A percentile compares a stretch with the other conserved stretches of the same genome.
These are phyloP conservation scores for Orbilia javanica DNA, from an alignment of 2,329 filamentous ascomycete genomes.

Conservation along the genomic window DNA sequence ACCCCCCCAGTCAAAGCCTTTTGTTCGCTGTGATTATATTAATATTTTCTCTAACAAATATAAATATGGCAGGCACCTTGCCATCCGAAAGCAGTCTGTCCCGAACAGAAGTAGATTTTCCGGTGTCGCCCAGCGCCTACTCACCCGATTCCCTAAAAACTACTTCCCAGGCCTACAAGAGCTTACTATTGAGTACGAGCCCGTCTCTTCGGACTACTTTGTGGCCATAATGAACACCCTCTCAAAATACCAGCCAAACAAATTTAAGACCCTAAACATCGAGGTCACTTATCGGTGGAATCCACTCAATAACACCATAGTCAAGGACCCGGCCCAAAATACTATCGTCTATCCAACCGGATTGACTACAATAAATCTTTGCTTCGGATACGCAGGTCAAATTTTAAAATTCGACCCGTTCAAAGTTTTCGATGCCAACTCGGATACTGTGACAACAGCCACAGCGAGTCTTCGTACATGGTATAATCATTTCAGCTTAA, in stretches of 20 bases:
- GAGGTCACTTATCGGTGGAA: neutral
- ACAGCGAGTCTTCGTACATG: neutral
- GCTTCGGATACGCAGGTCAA: neutral
- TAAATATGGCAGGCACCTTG: constrained; percentile 23
- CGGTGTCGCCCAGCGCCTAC: constrained; percentile 14
- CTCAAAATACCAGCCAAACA: constrained; percentile 16
- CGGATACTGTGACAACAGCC: constrained; percentile 25
- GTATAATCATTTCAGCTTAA: constrained; percentile 24
- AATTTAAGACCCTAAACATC: constrained; percentile 42
- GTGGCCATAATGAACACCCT: constrained; percentile 34
- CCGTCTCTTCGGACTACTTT: constrained; percentile 5
- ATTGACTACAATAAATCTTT: constrained; percentile 23
- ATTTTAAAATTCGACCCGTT: neutral
- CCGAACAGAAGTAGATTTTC: constrained; percentile 24
- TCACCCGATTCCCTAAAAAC: constrained; percentile 18
- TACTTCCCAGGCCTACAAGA: constrained; percentile 38
- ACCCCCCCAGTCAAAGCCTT: neutral
- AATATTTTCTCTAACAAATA: neutral
- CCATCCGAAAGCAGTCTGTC: constrained; percentile 8
- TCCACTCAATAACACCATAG: neutral
- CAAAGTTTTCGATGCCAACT: constrained; percentile 18
- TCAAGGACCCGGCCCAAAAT: neutral
- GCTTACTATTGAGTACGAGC: constrained; percentile 24
- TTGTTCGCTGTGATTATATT: neutral
- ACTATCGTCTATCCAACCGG: constrained; percentile 38